phyloP scores from a whole-genome alignment of 208 protist species.

The Trichomonas vaginalis region DNA sequence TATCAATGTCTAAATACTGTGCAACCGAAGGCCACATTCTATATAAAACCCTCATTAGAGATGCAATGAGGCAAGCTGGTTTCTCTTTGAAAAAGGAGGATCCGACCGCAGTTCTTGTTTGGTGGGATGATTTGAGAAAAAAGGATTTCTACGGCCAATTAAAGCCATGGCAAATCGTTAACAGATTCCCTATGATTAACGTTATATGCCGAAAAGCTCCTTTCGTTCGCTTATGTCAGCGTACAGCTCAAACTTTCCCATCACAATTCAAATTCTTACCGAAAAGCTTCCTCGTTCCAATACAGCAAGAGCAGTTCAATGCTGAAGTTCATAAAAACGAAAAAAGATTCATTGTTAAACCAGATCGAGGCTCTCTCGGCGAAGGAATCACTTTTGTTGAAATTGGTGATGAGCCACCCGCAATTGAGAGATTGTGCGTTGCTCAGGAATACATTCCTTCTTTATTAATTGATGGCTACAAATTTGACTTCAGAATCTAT shows the following conservation, averaged over 20 bases:
- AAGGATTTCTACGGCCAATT: neutral
- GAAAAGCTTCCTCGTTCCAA: neutral
- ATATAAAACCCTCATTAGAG: neutral
- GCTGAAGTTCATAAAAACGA: neutral
- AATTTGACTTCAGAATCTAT: conserved; percentile 1
- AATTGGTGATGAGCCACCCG: no score
- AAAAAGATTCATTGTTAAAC: neutral
- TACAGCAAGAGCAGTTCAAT: neutral
- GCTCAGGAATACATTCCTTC: neutral
- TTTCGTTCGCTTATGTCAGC: neutral
- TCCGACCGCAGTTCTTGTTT: neutral
- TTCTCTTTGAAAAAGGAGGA: neutral
- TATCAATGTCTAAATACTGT: neutral
- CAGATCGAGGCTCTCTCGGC: neutral
- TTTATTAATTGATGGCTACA: neutral
- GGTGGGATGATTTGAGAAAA: neutral
- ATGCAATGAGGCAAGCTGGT: neutral
- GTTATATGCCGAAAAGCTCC: neutral
- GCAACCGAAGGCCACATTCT: neutral
- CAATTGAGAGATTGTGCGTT: neutral
- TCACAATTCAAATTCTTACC: neutral
- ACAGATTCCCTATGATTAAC: neutral
- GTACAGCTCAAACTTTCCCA: neutral
- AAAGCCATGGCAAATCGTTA: neutral
- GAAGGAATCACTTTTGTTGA: neutral